These are phyloP conservation scores for button mushroom (Agaricus bisporus) DNA, from an alignment of 768 basidiomycete species.

Conservation along the genomic window DNA sequence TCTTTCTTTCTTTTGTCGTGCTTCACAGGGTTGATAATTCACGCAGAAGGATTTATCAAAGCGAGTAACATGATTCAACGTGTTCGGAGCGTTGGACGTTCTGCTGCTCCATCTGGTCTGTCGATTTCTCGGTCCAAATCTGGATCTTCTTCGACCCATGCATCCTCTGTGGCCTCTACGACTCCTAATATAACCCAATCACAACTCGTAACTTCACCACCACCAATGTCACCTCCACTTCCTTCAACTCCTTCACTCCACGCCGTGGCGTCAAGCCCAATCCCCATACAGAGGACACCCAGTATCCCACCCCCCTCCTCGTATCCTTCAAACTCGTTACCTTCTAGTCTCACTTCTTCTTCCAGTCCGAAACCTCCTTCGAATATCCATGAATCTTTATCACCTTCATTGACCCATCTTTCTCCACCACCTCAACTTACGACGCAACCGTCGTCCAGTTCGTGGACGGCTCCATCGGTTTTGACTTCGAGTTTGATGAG, in stretches of 20 bases:
- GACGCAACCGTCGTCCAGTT: not conserved
- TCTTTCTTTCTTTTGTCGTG: not conserved
- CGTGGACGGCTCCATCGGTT: not conserved
- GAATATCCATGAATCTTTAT: not conserved
- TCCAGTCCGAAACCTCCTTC: not conserved
- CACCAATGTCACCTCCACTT: not conserved
- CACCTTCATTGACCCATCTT: not conserved
- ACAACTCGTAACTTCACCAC: not conserved
- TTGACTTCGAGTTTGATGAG: not conserved
- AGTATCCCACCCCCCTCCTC: not conserved
- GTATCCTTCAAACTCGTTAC: not conserved
- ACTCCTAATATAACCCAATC: not conserved
- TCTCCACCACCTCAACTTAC: not conserved
- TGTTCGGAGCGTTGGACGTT: slow-evolving; percentile 28
- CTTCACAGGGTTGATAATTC: not conserved
- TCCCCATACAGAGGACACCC: not conserved
- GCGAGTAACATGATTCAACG: slow-evolving; percentile 37
- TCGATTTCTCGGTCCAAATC: not conserved
- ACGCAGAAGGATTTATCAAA: slow-evolving; percentile 27
- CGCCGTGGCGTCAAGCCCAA: not conserved
- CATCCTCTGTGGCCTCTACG: not conserved
- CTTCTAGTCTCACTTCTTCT: not conserved
- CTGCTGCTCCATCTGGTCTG: not conserved
- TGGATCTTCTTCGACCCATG: not conserved
- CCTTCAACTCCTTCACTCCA: not conserved